Percentiles rank a stretch among this genome's conserved stretches.
Conservation (phyloP, 179 eudicot genomes). For the Camellia oleifera region DNA sequence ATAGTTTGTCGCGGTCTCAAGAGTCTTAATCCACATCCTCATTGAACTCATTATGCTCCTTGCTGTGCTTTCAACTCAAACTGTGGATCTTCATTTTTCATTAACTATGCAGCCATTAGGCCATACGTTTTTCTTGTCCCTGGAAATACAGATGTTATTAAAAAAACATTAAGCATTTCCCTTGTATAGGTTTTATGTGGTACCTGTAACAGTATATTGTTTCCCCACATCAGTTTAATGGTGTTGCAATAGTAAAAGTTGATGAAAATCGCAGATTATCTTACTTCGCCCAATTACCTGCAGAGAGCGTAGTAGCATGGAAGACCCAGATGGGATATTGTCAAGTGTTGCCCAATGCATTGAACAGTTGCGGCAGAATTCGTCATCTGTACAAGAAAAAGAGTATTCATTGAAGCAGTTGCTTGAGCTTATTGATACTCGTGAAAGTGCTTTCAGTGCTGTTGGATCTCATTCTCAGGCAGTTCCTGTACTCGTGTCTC, state of each 20-base stretch:
- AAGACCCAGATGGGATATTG: conserved; percentile 95
- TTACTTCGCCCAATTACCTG: conserved; percentile 27
- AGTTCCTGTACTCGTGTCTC: conserved; percentile 95
- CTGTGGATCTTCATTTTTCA: background rate
- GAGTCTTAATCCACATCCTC: background rate
- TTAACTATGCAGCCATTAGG: background rate
- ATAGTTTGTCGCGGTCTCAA: background rate
- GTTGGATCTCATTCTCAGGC: conserved; percentile 99
- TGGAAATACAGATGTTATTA: background rate
- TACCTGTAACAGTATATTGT: conserved; percentile 30
- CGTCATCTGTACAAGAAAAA: conserved; percentile 79
- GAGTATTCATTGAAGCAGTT: conserved; percentile 77
- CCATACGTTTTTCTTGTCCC: background rate
- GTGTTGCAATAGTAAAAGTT: background rate
- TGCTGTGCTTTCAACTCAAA: background rate
- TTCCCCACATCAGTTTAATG: conserved; percentile 41
- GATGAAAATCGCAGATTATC: conserved; percentile 2
- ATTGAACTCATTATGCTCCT: background rate
- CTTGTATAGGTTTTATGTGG: background rate
- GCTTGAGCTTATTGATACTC: conserved; percentile 82
- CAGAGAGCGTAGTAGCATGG: conserved; percentile 97
- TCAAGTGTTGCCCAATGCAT: conserved; percentile 98
- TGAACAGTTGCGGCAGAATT: conserved; percentile 90
- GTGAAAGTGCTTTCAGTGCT: conserved; percentile 94
- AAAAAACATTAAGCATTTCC: background rate